Percentiles rank a stretch among this genome's conserved stretches.
phyloP scores from a whole-genome alignment of 495 filamentous ascomycete genomes.

The Parathielavia appendiculata region DNA sequence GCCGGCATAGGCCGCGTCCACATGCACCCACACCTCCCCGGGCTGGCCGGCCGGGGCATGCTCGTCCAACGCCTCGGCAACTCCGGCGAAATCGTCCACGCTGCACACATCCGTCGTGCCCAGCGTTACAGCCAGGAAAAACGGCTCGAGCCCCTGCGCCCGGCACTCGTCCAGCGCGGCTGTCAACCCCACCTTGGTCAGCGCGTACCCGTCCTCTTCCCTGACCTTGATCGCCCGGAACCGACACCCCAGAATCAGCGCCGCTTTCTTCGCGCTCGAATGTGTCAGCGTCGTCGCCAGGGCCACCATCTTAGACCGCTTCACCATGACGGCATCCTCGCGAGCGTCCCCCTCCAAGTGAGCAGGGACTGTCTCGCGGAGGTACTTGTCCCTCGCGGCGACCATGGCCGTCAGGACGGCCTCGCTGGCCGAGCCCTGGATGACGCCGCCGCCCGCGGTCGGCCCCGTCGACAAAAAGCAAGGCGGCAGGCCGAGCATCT shows the following conservation, averaged over 20 bases:
- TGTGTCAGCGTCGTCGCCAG: constrained; percentile 77
- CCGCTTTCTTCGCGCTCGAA: constrained; percentile 79
- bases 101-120: constrained; percentile 88
- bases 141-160: constrained; percentile 67
- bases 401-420: constrained; percentile 83
- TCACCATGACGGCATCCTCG: constrained; percentile 60
- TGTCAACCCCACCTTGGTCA: constrained; percentile 62
- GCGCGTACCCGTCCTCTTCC: constrained; percentile 58
- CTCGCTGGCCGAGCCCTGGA: constrained; percentile 90
- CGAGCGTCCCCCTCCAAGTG: constrained; percentile 52
- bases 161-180: constrained; percentile 55
- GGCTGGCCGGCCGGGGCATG: constrained; percentile 38
- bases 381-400: constrained; percentile 78
- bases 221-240: constrained; percentile 61
- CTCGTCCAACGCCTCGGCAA: constrained; percentile 59
- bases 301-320: constrained; percentile 69
- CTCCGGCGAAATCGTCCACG: constrained; percentile 70
- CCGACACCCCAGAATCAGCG: constrained; percentile 76
- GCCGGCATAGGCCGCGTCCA: constrained; percentile 96
- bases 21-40: constrained; percentile 70
- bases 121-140: constrained; percentile 78
- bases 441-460: constrained; percentile 78
- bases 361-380: constrained; percentile 50
- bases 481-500: constrained; percentile 63
- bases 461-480: constrained; percentile 72